These are phyloP conservation scores for Noccaea caerulescens DNA, from an alignment of 345 rosid species.

Conservation along the genomic window DNA sequence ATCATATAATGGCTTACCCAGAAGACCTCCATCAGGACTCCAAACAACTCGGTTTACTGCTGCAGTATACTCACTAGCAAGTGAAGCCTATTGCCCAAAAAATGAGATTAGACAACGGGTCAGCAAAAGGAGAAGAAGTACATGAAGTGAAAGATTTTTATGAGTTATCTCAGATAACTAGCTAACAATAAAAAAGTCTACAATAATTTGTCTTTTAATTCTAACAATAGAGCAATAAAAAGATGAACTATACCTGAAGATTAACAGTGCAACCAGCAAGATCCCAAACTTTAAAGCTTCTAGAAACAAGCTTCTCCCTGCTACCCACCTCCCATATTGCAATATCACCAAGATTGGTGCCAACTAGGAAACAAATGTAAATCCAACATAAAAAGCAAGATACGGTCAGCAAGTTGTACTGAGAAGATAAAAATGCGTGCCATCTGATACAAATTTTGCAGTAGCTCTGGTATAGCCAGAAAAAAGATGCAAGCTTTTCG, in stretches of 20 bases:
- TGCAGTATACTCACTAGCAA: constrained; percentile 60
- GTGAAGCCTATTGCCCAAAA: constrained; percentile 51
- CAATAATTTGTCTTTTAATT: constrained; percentile 16
- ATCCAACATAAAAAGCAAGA: constrained; percentile 11
- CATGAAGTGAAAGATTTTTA: constrained; percentile 15
- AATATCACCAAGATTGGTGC: constrained; percentile 60
- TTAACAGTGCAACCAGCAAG: constrained; percentile 55
- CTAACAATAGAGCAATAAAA: constrained; percentile 11
- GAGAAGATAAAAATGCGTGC: constrained; percentile 25
- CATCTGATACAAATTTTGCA: constrained; percentile 18
- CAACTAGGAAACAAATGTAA: constrained; percentile 52
- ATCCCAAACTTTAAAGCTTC: constrained; percentile 74
- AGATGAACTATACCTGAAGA: constrained; percentile 33
- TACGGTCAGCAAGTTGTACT: constrained; percentile 33
- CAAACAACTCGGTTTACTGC: constrained; percentile 67
- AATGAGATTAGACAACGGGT: constrained; percentile 29
- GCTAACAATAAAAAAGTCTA: neutral
- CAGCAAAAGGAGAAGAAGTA: constrained; percentile 20
- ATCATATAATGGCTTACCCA: constrained; percentile 49
- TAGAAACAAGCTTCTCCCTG: constrained; percentile 53
- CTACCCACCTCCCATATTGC: constrained; percentile 68
- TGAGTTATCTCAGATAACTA: constrained; percentile 20
- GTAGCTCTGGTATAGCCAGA: constrained; percentile 5
- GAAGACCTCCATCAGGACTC: constrained; percentile 67
- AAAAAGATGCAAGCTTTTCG: constrained; percentile 3